These are phyloP conservation scores for Wallemia hederae DNA, from an alignment of 1,284 basidiomycete species.

Conservation along the genomic window DNA sequence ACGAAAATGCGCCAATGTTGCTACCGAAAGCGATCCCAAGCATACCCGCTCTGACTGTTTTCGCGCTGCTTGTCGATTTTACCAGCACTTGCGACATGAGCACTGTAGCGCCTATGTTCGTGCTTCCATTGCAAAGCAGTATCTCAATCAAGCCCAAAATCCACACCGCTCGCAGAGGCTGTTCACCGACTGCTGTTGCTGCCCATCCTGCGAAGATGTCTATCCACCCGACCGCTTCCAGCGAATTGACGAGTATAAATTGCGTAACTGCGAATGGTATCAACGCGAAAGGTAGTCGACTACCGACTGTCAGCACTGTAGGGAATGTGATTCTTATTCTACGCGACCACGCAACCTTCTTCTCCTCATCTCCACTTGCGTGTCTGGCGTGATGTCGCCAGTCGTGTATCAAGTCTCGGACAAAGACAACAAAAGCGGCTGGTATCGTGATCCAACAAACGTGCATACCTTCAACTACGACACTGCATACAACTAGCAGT, in stretches of 20 bases:
- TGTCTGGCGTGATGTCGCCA: constrained; percentile 4
- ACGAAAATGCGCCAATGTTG: constrained; percentile 75
- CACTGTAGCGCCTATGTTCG: constrained; percentile 88
- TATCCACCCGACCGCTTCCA: constrained; percentile 72
- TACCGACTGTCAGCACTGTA: constrained; percentile 36
- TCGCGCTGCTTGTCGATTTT: constrained; percentile 8
- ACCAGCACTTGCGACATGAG: constrained; percentile 37
- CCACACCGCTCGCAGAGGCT: constrained; percentile 26
- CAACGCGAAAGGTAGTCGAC: constrained; percentile 45
- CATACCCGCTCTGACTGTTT: constrained; percentile 5
- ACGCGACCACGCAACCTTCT: constrained; percentile 4
- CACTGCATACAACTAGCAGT: constrained; percentile 27
- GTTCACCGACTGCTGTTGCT: constrained; percentile 15
- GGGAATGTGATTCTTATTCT: constrained; percentile 26
- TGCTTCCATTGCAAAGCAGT: constrained; percentile 48
- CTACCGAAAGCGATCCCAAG: constrained; percentile 47
- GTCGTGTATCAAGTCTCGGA: constrained; percentile 37
- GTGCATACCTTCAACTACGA: constrained; percentile 34
- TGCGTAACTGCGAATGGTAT: constrained; percentile 81
- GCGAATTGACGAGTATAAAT: constrained; percentile 72
- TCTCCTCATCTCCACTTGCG: constrained; percentile 5
- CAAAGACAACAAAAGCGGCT: constrained; percentile 41
- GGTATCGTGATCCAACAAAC: constrained; percentile 46
- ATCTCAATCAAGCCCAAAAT: constrained; percentile 28
- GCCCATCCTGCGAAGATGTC: constrained; percentile 49